Evolutionary conservation across 83 land plant species (phyloP).

Genomic region (Diphasiastrum complanatum): DNA sequence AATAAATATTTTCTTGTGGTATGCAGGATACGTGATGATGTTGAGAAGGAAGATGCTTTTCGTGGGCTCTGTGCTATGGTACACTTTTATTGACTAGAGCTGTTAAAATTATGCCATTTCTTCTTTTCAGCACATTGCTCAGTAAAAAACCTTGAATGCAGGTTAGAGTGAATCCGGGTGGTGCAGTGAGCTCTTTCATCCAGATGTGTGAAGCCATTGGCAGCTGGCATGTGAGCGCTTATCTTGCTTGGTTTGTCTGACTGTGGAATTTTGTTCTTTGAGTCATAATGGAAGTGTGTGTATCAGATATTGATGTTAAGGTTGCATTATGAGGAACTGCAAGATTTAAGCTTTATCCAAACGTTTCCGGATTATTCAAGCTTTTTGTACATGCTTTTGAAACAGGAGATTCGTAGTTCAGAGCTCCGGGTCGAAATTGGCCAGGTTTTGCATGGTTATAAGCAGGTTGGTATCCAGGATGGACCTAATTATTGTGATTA

Average conservation of each 20-base stretch:
- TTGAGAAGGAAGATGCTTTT: constrained; percentile 97
- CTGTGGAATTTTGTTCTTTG: not conserved
- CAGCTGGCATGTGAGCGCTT: constrained; percentile 89
- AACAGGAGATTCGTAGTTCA: constrained; percentile 84
- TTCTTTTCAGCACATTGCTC: constrained; percentile 9
- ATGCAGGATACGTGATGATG: constrained; percentile 93
- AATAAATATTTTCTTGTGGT: constrained; percentile 3
- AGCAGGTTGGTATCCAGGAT: constrained; percentile 57
- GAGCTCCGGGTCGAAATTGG: constrained; percentile 76
- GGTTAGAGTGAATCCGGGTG: constrained; percentile 88
- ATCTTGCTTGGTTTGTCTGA: not conserved
- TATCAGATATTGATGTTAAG: not conserved
- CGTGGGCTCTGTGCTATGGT: constrained; percentile 98
- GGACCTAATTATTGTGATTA: not conserved
- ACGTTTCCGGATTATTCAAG: not conserved
- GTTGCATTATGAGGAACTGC: not conserved
- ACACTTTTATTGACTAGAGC: not conserved
- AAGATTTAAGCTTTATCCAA: not conserved
- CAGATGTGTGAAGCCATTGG: constrained; percentile 88
- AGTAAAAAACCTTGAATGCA: constrained; percentile 21
- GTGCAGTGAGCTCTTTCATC: constrained; percentile 64
- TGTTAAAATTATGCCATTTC: not conserved
- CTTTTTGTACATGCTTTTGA: not conserved
- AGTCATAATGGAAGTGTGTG: not conserved
- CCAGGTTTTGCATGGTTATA: constrained; percentile 86